A percentile compares a stretch with the other conserved stretches of the same genome.
phyloP scores from a whole-genome alignment of 177 flowering plant genomes.

The Vitis hybrid region DNA sequence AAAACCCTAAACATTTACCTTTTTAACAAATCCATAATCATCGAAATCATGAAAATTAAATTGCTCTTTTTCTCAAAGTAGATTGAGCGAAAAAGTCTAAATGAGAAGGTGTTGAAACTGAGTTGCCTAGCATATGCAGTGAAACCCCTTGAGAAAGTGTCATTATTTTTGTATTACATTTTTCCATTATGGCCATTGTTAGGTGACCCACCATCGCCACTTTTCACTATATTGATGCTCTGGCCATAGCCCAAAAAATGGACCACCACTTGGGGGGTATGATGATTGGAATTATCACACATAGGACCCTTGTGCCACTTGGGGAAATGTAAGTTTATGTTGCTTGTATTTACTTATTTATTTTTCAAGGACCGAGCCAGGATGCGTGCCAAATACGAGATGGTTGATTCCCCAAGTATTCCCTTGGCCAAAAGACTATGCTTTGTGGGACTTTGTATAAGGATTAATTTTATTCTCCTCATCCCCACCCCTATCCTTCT shows the following conservation, averaged over 20 bases:
- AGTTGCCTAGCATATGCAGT: too few species aligned
- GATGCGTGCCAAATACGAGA: neutral
- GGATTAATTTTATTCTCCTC: conserved; percentile 8
- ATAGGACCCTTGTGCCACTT: neutral
- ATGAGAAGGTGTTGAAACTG: neutral
- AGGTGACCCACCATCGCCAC: conserved; percentile 14
- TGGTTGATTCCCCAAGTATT: conserved; percentile 2
- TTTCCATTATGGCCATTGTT: conserved; percentile 3
- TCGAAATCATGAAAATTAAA: too few species aligned
- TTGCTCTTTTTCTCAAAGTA: conserved; percentile 2
- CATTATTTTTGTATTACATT: neutral
- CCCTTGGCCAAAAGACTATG: conserved; percentile 1
- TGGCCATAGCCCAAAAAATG: conserved; percentile 11
- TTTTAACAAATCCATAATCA: too few species aligned
- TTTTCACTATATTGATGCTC: conserved; percentile 1
- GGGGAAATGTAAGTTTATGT: conserved; percentile 1
- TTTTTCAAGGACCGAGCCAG: neutral
- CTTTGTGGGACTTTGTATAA: conserved; percentile 2
- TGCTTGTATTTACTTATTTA: neutral
- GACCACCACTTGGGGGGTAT: conserved; percentile 2
- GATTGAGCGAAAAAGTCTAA: neutral
- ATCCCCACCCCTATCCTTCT: neutral
- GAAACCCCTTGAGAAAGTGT: neutral
- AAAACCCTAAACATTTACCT: too few species aligned
- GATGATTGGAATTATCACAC: conserved; percentile 8